Conservation (phyloP, 1,284 basidiomycete species). For the Phlebopus sp. region DNA sequence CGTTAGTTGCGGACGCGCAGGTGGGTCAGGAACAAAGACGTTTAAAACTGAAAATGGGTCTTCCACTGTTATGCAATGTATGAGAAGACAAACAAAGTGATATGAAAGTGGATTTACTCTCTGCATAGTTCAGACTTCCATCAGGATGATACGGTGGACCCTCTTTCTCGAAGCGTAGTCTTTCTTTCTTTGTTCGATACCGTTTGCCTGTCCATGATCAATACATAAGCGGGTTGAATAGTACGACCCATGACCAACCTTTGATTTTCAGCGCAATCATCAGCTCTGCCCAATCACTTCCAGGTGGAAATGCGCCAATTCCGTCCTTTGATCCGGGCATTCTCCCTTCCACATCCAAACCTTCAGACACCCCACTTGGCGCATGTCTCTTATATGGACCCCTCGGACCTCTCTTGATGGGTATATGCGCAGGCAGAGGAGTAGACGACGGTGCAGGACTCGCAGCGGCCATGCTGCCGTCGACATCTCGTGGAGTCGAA, state of each 20-base stretch:
- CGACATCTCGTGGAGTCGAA: constrained; percentile 41
- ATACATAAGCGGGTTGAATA: neutral
- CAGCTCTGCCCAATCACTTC: constrained; percentile 62
- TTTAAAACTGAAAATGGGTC: constrained; percentile 70
- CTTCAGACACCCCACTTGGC: constrained; percentile 45
- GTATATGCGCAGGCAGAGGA: constrained; percentile 14
- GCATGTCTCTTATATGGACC: constrained; percentile 47
- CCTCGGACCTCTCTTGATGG: constrained; percentile 39
- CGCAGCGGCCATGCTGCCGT: constrained; percentile 30
- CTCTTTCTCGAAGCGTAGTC: constrained; percentile 66
- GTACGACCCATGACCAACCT: constrained; percentile 38
- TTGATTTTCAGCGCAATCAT: constrained; percentile 72
- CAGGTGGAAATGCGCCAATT: constrained; percentile 63
- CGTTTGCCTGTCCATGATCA: constrained; percentile 53
- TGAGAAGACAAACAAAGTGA: neutral
- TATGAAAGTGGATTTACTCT: constrained; percentile 43
- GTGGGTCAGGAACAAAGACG: constrained; percentile 56
- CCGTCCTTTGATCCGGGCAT: constrained; percentile 74
- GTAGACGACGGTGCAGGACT: constrained; percentile 39
- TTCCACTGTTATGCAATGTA: constrained; percentile 53
- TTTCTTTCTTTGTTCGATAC: constrained; percentile 75
- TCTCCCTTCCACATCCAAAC: constrained; percentile 62
- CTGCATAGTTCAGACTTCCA: constrained; percentile 70
- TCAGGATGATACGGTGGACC: constrained; percentile 65
- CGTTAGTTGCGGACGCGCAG: constrained; percentile 49